A percentile compares a stretch with the other conserved stretches of the same genome.
Conservation (phyloP, 768 basidiomycete genomes). For the Boletus barrowsii region DNA sequence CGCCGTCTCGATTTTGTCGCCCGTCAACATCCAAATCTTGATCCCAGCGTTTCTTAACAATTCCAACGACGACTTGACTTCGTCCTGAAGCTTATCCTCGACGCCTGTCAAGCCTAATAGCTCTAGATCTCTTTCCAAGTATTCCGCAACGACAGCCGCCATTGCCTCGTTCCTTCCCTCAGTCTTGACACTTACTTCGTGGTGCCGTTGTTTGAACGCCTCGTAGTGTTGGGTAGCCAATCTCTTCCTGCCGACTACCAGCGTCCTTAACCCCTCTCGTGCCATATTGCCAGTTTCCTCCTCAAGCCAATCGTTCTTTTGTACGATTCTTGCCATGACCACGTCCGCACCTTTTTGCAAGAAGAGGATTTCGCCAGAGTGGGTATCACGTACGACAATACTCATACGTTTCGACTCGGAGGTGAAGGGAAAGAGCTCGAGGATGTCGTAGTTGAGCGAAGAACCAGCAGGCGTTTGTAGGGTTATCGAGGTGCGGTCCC, state of each 20-base stretch:
- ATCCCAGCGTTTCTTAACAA: constrained; percentile 92
- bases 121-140: constrained; percentile 87
- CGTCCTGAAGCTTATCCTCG: constrained; percentile 97
- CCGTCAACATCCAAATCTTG: constrained; percentile 99
- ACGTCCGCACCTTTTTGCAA: constrained; percentile 97
- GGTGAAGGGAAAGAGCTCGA: constrained; percentile 97
- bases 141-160: constrained; percentile 65
- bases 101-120: constrained; percentile 95
- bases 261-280: constrained; percentile 88
- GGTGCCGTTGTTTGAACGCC: constrained; percentile 69
- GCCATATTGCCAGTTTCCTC: constrained; percentile 99
- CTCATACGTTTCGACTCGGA: constrained; percentile 99
- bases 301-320: constrained; percentile 97
- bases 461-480: constrained; percentile 69
- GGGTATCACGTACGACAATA: constrained; percentile 82
- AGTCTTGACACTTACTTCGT: constrained; percentile 73
- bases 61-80: constrained; percentile 92
- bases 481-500: constrained; percentile 89
- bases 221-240: constrained; percentile 66
- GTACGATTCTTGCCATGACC: constrained; percentile 95
- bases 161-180: constrained; percentile 84
- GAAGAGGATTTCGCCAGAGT: constrained; percentile 79
- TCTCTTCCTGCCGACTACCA: constrained; percentile 86
- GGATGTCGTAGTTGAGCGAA: constrained; percentile 72
- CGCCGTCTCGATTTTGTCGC: constrained; percentile 98